A percentile compares a stretch with the other conserved stretches of the same genome.
Conservation (phyloP, 2,329 filamentous ascomycete genomes). For the Arachnomyces sp. region DNA sequence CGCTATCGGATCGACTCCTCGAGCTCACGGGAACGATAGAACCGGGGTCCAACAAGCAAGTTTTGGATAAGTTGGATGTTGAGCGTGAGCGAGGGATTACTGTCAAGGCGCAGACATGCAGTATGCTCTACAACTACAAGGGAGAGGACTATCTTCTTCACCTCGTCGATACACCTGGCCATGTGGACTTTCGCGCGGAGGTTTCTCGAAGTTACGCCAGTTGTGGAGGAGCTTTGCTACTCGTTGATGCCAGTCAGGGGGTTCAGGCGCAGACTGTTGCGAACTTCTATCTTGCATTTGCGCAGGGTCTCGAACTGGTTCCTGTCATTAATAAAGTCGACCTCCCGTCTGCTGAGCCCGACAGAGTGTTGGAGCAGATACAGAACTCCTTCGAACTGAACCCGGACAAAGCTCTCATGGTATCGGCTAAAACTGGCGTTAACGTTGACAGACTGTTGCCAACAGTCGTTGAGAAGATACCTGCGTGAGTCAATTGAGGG, state of each 20-base stretch:
- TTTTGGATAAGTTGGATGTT: slow-evolving; percentile 93
- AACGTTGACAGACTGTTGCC: slow-evolving; percentile 81
- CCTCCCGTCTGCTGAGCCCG: slow-evolving; percentile 78
- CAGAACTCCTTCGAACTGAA: slow-evolving; percentile 80
- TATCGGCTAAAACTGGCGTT: slow-evolving; percentile 88
- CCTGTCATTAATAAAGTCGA: slow-evolving; percentile 98
- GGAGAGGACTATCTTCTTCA: slow-evolving; percentile 88
- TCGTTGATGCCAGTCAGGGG: slow-evolving; percentile 94
- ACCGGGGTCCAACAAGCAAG: slow-evolving; percentile 81
- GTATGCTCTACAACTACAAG: slow-evolving; percentile 85
- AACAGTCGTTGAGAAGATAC: slow-evolving; percentile 75
- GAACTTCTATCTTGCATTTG: slow-evolving; percentile 96
- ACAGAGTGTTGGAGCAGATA: slow-evolving; percentile 78
- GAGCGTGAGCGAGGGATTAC: slow-evolving; percentile 95
- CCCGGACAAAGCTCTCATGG: slow-evolving; percentile 61
- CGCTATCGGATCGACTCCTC: slow-evolving; percentile 81
- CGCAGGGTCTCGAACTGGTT: slow-evolving; percentile 75
- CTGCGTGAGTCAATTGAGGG: slow-evolving; percentile 43
- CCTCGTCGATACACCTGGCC: slow-evolving; percentile 90
- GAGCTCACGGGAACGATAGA: slow-evolving; percentile 92
- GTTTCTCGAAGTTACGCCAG: slow-evolving; percentile 93
- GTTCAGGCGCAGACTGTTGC: slow-evolving; percentile 97
- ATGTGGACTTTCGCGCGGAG: slow-evolving; percentile 95
- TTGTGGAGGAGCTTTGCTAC: slow-evolving; percentile 81
- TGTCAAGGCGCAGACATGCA: slow-evolving; percentile 97